Evolutionary conservation across 129 eudicot species (phyloP), one percentile per base, ranked within the genome.

Genomic region (Lonicera japonica): DNA sequence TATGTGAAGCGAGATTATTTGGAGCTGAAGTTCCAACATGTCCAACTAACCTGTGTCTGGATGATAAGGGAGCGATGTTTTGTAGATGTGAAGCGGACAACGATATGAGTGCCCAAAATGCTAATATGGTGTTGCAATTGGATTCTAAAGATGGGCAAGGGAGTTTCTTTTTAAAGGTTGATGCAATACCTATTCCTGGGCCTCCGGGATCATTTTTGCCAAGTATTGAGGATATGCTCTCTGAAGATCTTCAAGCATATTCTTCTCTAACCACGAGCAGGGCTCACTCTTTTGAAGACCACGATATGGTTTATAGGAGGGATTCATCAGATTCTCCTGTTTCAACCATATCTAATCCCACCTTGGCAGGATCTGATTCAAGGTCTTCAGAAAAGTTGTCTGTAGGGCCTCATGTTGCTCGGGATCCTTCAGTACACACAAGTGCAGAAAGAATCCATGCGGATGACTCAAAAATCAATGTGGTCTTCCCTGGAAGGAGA

Each of bases 131-230:
- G 14, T 67, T 51, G 19, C 79, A 73, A 25, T 22, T 24, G 29
- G 71, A 50, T 54, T 56, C 65, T 43, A 73, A 53, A 24, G 79
- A 79, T 34, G 70, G 51, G 53, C 75, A 70, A 18, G 74, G 74
- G 47, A 75, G 54, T 73, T 83, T 72, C 76, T 79, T 69, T 73
- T 53, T 21, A 11, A 85, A 77, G 40, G 79, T 86, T 43, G 94
- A 90, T 61, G 82, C 83, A 5, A 90, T 90, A 58, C 83, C 85
- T 16, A 83, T 90, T 69, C 95, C 97, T 0, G 94, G 89, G 9
- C 97, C 95, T 12, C 97, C 97, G 0, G 97, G 97, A 48, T 86
- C 97, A 8, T 84, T 81, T 79, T 66, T 90, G 68, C 95, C 85
- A 12, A 86, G 95, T 63, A 86, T 84, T 0, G 81, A 95, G 54